These are phyloP conservation scores for Tylopilus felleus DNA, from an alignment of 768 basidiomycete genomes.

Conservation along the genomic window DNA sequence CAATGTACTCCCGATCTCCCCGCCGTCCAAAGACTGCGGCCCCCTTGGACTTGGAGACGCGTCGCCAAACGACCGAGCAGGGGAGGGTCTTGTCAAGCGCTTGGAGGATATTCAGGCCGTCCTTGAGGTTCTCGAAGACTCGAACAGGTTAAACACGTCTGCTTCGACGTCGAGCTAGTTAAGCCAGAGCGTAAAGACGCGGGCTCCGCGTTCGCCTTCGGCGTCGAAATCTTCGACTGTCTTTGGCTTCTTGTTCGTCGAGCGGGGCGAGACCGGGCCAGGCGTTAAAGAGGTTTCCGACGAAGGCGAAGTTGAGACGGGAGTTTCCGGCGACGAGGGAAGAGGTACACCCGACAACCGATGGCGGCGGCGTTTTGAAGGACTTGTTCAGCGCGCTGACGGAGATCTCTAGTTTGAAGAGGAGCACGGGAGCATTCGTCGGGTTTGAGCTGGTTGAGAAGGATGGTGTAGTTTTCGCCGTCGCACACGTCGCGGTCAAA, in stretches of 20 bases:
- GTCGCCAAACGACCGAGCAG: slow-evolving; percentile 89
- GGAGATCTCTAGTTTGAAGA: slow-evolving; percentile 78
- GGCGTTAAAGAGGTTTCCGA: slow-evolving; percentile 98
- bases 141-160: slow-evolving; percentile 91
- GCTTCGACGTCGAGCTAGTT: slow-evolving; percentile 97
- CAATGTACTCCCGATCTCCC: slow-evolving; percentile 74
- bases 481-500: slow-evolving; percentile 97
- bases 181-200: slow-evolving; percentile 97
- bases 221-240: slow-evolving; percentile 97
- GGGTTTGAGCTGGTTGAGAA: slow-evolving; percentile 94
- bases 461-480: slow-evolving; percentile 95
- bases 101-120: slow-evolving; percentile 88
- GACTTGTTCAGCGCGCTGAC: slow-evolving; percentile 87
- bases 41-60: slow-evolving; percentile 89
- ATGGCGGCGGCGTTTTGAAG: slow-evolving; percentile 92
- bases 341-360: slow-evolving; percentile 93
- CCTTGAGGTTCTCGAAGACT: slow-evolving; percentile 94
- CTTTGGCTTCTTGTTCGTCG: slow-evolving; percentile 90
- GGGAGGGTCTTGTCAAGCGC: slow-evolving; percentile 96
- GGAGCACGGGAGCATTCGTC: slow-evolving; percentile 90
- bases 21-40: slow-evolving; percentile 41
- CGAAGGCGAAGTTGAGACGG: slow-evolving; percentile 95
- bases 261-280: slow-evolving; percentile 92
- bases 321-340: slow-evolving; percentile 94
- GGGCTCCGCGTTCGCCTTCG: slow-evolving; percentile 96